A percentile compares a stretch with the other conserved stretches of the same genome.
phyloP scores from a whole-genome alignment of 2,329 filamentous ascomycete species.

The Penicillium sp. region DNA sequence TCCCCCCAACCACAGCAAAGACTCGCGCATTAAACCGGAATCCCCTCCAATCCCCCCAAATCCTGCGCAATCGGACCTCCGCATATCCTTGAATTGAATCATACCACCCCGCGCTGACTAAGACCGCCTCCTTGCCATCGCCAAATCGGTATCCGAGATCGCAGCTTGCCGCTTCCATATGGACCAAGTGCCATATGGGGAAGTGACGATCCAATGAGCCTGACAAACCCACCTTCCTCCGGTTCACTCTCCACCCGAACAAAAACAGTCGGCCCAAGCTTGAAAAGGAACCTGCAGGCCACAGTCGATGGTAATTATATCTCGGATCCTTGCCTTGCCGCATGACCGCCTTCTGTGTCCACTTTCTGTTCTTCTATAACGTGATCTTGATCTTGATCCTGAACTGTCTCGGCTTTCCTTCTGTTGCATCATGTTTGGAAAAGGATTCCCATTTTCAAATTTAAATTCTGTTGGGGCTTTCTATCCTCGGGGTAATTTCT shows the following conservation, averaged over 20 bases:
- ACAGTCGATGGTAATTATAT: slow-evolving; percentile 48
- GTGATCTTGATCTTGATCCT: slow-evolving; percentile 1
- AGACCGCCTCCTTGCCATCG: neutral
- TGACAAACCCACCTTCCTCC: slow-evolving; percentile 45
- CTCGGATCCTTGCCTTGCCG: slow-evolving; percentile 13
- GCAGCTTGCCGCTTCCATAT: slow-evolving; percentile 1
- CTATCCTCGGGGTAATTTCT: slow-evolving; percentile 44
- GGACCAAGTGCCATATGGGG: neutral
- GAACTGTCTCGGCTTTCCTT: slow-evolving; percentile 9
- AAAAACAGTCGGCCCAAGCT: slow-evolving; percentile 36
- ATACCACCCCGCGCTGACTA: slow-evolving; percentile 5
- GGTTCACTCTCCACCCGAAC: slow-evolving; percentile 40
- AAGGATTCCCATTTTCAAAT: slow-evolving; percentile 40
- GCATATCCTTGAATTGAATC: neutral
- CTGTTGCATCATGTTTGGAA: slow-evolving; percentile 40
- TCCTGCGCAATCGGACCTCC: neutral
- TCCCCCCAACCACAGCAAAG: slow-evolving; percentile 1
- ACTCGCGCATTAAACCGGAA: neutral
- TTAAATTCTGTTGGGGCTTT: slow-evolving; percentile 38
- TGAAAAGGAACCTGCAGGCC: slow-evolving; percentile 47
- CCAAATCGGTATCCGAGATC: neutral
- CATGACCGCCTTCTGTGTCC: slow-evolving; percentile 1
- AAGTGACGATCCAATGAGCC: slow-evolving; percentile 36
- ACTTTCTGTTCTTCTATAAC: slow-evolving; percentile 9
- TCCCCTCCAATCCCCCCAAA: neutral